Evolutionary conservation across 83 land plant genomes (phyloP).

Genomic region (Picea abies): DNA sequence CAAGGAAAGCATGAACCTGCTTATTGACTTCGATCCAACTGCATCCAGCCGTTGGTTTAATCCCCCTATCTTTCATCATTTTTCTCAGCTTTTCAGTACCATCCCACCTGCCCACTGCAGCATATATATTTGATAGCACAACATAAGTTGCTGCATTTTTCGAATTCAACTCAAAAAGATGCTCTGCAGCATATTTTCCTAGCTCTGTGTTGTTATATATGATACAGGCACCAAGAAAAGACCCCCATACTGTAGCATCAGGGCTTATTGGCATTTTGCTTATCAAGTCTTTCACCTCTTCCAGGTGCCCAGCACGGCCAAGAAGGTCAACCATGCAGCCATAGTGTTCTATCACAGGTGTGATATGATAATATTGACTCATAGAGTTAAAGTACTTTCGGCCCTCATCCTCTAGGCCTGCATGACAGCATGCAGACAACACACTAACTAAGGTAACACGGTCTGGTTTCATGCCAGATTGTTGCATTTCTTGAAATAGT

Average conservation of each 20-base stretch:
- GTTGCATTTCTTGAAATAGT: conserved; percentile 42
- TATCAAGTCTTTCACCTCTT: conserved; percentile 30
- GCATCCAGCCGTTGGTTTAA: conserved; percentile 33
- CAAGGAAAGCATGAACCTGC: conserved; percentile 32
- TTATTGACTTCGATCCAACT: conserved; percentile 38
- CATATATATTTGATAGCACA: conserved; percentile 34
- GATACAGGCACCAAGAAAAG: conserved; percentile 38
- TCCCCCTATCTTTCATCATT: conserved; percentile 21
- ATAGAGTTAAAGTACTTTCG: conserved; percentile 9
- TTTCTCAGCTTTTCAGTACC: conserved; percentile 28
- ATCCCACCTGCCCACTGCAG: conserved; percentile 42
- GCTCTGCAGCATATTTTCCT: conserved; percentile 33
- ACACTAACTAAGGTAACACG: conserved; percentile 46
- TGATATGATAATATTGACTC: neutral
- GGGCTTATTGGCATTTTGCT: conserved; percentile 32
- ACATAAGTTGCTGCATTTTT: conserved; percentile 41
- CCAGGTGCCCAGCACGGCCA: conserved; percentile 27
- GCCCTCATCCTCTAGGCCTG: neutral
- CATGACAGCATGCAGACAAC: conserved; percentile 42
- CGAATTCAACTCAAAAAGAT: conserved; percentile 26
- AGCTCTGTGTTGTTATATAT: conserved; percentile 18
- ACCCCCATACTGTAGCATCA: conserved; percentile 38
- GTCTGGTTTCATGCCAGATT: conserved; percentile 22
- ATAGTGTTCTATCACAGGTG: conserved; percentile 28
- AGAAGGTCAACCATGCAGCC: conserved; percentile 43